A percentile compares a stretch with the other conserved stretches of the same genome.
These are phyloP conservation scores for Tardiomyces digboiensis DNA, from an alignment of 1,139 yeast species.

Conservation along the genomic window DNA sequence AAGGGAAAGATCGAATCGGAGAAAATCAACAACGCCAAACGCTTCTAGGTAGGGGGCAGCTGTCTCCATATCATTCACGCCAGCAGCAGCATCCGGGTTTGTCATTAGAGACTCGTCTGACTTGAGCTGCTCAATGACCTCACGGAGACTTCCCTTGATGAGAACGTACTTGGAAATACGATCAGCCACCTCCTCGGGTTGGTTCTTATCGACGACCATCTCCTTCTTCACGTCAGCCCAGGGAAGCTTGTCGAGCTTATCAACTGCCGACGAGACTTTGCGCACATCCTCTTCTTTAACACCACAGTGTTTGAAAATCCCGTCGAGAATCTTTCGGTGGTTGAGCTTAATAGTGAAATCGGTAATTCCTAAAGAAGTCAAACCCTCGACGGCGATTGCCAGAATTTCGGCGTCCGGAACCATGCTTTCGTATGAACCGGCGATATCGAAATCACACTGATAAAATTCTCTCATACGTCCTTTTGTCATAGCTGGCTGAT, in stretches of 20 bases:
- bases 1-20: constrained; percentile 84
- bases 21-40: constrained; percentile 50
- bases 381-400: constrained; percentile 74
- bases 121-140: constrained; percentile 49
- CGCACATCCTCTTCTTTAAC: constrained; percentile 91
- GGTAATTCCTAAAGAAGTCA: constrained; percentile 68
- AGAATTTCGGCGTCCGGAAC: constrained; percentile 92
- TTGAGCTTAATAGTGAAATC: constrained; percentile 89
- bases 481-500: constrained; percentile 99
- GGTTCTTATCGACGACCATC: constrained; percentile 85
- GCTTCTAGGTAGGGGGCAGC: constrained; percentile 76
- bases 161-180: constrained; percentile 86
- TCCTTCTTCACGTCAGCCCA: constrained; percentile 93
- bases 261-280: constrained; percentile 90
- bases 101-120: constrained; percentile 46
- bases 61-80: constrained; percentile 69
- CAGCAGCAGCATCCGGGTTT: constrained; percentile 67
- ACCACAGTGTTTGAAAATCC: constrained; percentile 92
- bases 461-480: constrained; percentile 99
- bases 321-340: constrained; percentile 93
- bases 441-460: constrained; percentile 96
- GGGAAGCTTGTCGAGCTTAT: constrained; percentile 88
- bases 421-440: constrained; percentile 88
- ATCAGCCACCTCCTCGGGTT: constrained; percentile 87
- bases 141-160: constrained; percentile 65